phyloP scores from a whole-genome alignment of 352 stramenopile species.

The Phytopythium chamaehyphon region DNA sequence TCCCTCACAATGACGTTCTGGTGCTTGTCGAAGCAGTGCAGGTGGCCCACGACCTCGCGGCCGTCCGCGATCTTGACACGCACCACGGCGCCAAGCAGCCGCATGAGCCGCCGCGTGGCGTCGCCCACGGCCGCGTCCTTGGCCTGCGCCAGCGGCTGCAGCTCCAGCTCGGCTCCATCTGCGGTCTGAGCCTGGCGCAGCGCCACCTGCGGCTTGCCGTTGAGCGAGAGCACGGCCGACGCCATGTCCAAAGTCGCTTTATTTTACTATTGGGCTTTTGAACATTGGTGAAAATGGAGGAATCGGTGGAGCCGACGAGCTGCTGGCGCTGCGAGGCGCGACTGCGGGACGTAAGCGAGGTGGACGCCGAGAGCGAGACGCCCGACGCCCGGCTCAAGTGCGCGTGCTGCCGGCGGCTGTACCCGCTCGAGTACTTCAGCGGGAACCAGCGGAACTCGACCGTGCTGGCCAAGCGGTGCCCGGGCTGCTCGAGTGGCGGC shows the following conservation, averaged over 20 bases:
- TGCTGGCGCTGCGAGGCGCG: neutral
- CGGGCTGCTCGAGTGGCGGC: neutral
- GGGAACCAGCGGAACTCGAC: neutral
- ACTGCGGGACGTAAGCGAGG: neutral
- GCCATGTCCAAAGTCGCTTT: constrained; percentile 10
- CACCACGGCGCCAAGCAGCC: constrained; percentile 45
- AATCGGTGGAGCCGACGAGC: neutral
- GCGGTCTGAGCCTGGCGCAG: constrained; percentile 13
- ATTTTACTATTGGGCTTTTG: too few relatives aligned
- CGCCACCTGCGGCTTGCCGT: constrained; percentile 48
- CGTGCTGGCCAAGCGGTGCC: neutral
- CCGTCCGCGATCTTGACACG: constrained; percentile 72
- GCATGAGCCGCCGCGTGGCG: constrained; percentile 53
- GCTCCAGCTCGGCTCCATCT: constrained; percentile 1
- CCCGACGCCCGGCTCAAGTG: neutral
- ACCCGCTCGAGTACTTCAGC: neutral
- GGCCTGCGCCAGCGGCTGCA: constrained; percentile 14
- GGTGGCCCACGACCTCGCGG: constrained; percentile 54
- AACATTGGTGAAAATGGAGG: too few relatives aligned
- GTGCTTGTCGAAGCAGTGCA: constrained; percentile 84
- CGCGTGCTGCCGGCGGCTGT: constrained; percentile 2
- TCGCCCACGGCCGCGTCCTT: constrained; percentile 23
- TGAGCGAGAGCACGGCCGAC: constrained; percentile 55
- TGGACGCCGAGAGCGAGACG: neutral
- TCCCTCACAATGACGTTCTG: constrained; percentile 80